Base-by-base conservation (phyloP, 768 basidiomycete genomes). In the Mycena leptocephala region DNA sequence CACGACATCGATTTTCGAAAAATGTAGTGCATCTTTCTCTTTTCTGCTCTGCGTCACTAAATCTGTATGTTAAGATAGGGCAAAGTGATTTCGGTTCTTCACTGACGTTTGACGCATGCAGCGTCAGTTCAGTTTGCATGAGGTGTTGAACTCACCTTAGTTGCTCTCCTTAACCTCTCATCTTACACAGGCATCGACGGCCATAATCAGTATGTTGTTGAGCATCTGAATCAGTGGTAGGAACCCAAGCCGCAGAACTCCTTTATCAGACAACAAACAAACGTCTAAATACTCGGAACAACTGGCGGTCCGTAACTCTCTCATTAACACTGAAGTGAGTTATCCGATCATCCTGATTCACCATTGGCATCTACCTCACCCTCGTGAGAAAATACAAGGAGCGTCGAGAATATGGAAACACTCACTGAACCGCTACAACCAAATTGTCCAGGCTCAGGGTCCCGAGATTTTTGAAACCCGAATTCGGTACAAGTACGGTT, bases 331-430 rank as follows among this genome's bases (percentile, higher is more conserved):
- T 58, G 67, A 69, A 69, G 51, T n/a, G 67, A 69, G 67, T 37
- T 28, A 69, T 69, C 55, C 39, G 67, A 43, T 69, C 67, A 69
- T 69, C 51, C 55, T 69, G 67, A 69, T 69, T 69, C 67, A 69
- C 67, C 67, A 69, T 69, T 69, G 67, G 51, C 67, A 69, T 69
- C 67, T 69, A 69, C 55, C 37, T 58, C 67, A 69, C 51, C 24
- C 65, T 69, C 55, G 39, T 69, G 53, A 69, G 67, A 56, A 69
- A 69, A 58, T 58, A 41, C 55, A 69, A 35, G 28, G 67, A 69
- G 67, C 55, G 55, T 58, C 67, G 67, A 56, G 67, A n/a, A n/a
- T 56, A 69, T 69, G 67, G 55, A 41, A 69, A 69, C 26, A 24
- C 67, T 56, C 67, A 69, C 67, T 69, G 51, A 58, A 69, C 67